These are phyloP conservation scores for Physaria fendleri DNA, from an alignment of 345 rosid genomes.

Conservation along the genomic window DNA sequence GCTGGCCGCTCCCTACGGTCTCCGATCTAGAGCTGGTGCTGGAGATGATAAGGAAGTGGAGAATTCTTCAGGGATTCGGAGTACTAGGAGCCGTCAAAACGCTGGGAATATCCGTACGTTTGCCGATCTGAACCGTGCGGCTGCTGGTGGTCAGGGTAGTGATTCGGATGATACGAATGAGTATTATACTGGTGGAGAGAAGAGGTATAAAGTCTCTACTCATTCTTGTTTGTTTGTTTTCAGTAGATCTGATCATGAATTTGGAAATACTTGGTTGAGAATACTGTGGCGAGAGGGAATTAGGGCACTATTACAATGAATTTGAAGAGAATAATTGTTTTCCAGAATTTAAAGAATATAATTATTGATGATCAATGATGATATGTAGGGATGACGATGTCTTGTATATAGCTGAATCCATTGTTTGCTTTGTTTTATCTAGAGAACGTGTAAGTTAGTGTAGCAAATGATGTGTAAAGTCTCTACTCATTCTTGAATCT, in stretches of 20 bases:
- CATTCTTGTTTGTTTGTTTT: too few relatives aligned
- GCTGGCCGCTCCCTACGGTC: conserved; percentile 40
- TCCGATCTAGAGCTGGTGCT: conserved; percentile 46
- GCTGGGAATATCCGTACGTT: conserved; percentile 63
- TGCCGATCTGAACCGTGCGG: conserved; percentile 70
- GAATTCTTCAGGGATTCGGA: conserved; percentile 38
- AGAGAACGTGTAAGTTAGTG: too few relatives aligned
- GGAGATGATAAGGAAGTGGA: conserved; percentile 6
- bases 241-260: background rate
- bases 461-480: background rate
- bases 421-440: too few relatives aligned
- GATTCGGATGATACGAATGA: conserved; percentile 68
- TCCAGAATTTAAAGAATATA: background rate
- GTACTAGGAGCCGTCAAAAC: conserved; percentile 33
- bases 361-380: background rate
- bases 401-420: background rate
- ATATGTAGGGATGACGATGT: background rate
- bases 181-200: conserved; percentile 83
- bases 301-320: background rate
- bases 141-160: conserved; percentile 31
- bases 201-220: conserved; percentile 44
- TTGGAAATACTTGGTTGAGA: background rate
- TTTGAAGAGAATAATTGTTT: too few relatives aligned
- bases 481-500: background rate
- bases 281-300: background rate